A percentile compares a stretch with the other conserved stretches of the same genome.
phyloP scores from a whole-genome alignment of 1,284 basidiomycete species.

The Mycosarcoma mackinlayi region DNA sequence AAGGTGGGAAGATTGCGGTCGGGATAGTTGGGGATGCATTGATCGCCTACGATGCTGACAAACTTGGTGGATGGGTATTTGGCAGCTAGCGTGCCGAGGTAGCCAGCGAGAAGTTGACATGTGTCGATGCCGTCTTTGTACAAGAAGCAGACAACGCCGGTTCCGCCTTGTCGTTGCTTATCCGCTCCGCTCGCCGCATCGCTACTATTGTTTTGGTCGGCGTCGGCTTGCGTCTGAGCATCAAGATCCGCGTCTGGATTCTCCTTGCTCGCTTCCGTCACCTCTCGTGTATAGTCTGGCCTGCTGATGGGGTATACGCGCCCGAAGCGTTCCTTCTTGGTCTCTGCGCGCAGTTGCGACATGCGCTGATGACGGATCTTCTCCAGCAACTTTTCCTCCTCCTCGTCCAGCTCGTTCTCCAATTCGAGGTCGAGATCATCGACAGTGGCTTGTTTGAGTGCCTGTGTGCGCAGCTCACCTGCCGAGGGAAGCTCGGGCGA shows the following conservation, averaged over 20 bases:
- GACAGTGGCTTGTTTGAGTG: constrained; percentile 55
- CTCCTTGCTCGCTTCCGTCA: constrained; percentile 88
- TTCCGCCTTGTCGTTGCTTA: constrained; percentile 72
- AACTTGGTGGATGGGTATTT: constrained; percentile 93
- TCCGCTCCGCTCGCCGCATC: constrained; percentile 3
- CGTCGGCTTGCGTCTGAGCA: constrained; percentile 71
- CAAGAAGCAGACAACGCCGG: constrained; percentile 85
- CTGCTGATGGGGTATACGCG: constrained; percentile 85
- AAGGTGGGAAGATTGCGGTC: constrained; percentile 91
- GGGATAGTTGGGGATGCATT: constrained; percentile 95
- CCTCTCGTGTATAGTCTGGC: constrained; percentile 92
- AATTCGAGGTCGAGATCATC: constrained; percentile 56
- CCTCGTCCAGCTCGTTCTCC: constrained; percentile 71
- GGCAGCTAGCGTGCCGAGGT: constrained; percentile 79
- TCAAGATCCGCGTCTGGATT: constrained; percentile 69
- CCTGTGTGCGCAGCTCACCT: constrained; percentile 35
- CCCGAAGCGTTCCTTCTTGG: constrained; percentile 81
- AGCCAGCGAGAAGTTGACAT: constrained; percentile 80
- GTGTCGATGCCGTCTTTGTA: constrained; percentile 78
- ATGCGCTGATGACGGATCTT: constrained; percentile 77
- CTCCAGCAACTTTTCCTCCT: constrained; percentile 81
- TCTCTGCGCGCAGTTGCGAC: constrained; percentile 75
- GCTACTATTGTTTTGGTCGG: constrained; percentile 68
- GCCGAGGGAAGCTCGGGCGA: constrained; percentile 61
- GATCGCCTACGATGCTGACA: constrained; percentile 89